Percentiles rank a stretch among this genome's conserved stretches.
These are phyloP conservation scores for Barbatosphaeria neglecta DNA, from an alignment of 495 filamentous ascomycete species.

Conservation along the genomic window DNA sequence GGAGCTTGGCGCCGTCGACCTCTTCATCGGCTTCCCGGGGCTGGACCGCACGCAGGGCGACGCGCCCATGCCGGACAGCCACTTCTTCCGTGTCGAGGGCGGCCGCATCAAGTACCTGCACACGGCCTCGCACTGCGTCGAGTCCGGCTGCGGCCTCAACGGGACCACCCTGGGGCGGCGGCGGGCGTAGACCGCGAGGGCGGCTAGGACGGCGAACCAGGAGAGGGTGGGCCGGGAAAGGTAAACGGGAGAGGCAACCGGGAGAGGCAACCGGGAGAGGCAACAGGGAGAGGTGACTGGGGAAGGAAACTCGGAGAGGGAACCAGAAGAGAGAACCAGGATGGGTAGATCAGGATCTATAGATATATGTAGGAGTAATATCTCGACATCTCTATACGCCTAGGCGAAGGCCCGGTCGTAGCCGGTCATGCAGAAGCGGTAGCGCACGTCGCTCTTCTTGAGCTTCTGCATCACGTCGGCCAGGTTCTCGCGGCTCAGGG, in stretches of 20 bases:
- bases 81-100: conserved; percentile 20
- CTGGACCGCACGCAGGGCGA: conserved; percentile 12
- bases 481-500: conserved; percentile 58
- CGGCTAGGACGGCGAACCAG: too few relatives aligned
- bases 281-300: too few relatives aligned
- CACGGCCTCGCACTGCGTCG: conserved; percentile 4
- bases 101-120: conserved; percentile 26
- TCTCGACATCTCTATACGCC: not conserved
- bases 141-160: not conserved
- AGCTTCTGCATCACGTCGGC: conserved; percentile 56
- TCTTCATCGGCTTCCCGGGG: conserved; percentile 19
- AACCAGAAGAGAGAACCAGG: too few relatives aligned
- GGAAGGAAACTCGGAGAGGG: too few relatives aligned
- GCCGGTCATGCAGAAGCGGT: conserved; percentile 35
- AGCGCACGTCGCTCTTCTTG: conserved; percentile 56
- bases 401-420: conserved; percentile 30
- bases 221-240: too few relatives aligned
- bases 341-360: too few relatives aligned
- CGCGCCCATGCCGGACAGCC: conserved; percentile 19
- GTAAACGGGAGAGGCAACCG: too few relatives aligned
- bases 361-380: too few relatives aligned
- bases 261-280: too few relatives aligned
- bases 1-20: conserved; percentile 19
- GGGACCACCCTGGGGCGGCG: not conserved
- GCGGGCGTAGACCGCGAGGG: too few relatives aligned